Conservation (phyloP, 371 early-diverging fungal species). For the Polyrhizophydium stewartii region DNA sequence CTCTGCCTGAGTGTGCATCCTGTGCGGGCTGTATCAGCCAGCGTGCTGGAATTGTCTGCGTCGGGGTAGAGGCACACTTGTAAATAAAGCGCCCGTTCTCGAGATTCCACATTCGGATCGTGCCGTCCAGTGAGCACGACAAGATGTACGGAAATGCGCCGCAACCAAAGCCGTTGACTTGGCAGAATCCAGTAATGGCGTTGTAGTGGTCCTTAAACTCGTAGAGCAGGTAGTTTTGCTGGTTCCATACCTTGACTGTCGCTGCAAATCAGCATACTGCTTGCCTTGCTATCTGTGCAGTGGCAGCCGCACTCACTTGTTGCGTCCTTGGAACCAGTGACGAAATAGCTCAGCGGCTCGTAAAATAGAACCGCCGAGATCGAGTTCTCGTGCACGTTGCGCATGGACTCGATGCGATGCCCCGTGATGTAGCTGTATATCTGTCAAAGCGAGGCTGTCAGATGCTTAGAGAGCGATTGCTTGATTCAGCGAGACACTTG, state of each 20-base stretch:
- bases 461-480: background rate
- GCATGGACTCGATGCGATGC: conserved; percentile 23
- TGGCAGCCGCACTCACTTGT: conserved; percentile 17
- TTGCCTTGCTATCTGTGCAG: too few species aligned
- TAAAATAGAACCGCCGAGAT: conserved; percentile 36
- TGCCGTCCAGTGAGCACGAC: conserved; percentile 65
- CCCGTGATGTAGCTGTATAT: conserved; percentile 38
- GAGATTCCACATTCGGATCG: conserved; percentile 95
- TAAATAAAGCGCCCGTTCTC: conserved; percentile 73
- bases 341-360: conserved; percentile 34
- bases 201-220: conserved; percentile 37
- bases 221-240: conserved; percentile 32
- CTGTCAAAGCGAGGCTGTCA: conserved; percentile 3
- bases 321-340: conserved; percentile 42
- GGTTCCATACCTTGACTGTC: conserved; percentile 42
- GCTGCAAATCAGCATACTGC: background rate
- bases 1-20: conserved; percentile 27
- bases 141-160: conserved; percentile 32
- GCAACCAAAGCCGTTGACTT: conserved; percentile 12
- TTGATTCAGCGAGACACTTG: background rate
- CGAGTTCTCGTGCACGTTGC: conserved; percentile 33
- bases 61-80: conserved; percentile 2
- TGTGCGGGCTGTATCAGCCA: background rate
- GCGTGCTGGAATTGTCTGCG: background rate
- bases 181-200: conserved; percentile 31